Conservation (phyloP, 805 yeast genomes). For the Metschnikowia orientalis region DNA sequence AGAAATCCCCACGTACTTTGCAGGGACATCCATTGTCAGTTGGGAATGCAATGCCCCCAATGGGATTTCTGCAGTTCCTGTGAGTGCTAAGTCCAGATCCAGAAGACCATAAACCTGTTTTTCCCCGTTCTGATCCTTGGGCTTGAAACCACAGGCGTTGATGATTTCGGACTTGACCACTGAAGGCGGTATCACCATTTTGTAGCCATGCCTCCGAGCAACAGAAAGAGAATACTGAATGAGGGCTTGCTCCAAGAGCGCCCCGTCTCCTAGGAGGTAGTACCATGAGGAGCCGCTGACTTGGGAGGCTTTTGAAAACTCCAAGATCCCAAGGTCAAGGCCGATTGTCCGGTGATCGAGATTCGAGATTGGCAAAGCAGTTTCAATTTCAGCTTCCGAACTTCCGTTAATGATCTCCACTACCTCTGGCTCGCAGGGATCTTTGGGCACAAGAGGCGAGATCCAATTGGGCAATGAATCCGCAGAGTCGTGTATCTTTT, state of each 20-base stretch:
- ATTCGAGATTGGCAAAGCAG: constrained; percentile 14
- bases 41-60: constrained; percentile 74
- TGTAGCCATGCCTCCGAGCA: constrained; percentile 67
- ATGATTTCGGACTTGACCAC: constrained; percentile 75
- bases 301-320: constrained; percentile 65
- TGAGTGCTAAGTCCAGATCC: constrained; percentile 56
- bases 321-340: constrained; percentile 58
- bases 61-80: constrained; percentile 96
- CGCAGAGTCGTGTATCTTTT: constrained; percentile 35
- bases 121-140: constrained; percentile 83
- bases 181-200: constrained; percentile 76
- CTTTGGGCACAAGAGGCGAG: constrained; percentile 43
- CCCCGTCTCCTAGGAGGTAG: constrained; percentile 79
- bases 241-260: constrained; percentile 83
- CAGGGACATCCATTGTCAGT: constrained; percentile 44
- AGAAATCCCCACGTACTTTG: constrained; percentile 71
- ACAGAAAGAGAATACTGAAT: constrained; percentile 68
- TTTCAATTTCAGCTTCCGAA: constrained; percentile 25
- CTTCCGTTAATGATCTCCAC: constrained; percentile 51
- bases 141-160: constrained; percentile 90
- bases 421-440: constrained; percentile 38
- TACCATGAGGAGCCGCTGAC: constrained; percentile 88
- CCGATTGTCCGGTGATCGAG: constrained; percentile 73
- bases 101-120: constrained; percentile 72
- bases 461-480: constrained; percentile 62